These are phyloP conservation scores for Coccinonectria pachysandricola DNA, from an alignment of 2,329 filamentous ascomycete genomes.

Conservation along the genomic window DNA sequence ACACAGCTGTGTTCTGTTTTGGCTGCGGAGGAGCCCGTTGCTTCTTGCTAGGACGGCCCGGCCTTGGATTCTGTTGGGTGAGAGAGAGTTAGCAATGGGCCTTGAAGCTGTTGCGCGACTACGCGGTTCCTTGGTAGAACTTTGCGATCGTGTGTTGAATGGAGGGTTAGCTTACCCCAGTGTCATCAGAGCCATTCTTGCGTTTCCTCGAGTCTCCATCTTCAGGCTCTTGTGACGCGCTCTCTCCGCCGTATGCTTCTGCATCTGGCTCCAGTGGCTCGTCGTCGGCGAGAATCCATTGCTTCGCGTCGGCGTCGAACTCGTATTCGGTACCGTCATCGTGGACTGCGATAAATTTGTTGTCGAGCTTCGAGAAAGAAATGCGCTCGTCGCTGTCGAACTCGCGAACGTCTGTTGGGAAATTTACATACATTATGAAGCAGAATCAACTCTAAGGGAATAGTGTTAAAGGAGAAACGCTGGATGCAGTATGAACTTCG, in stretches of 20 bases:
- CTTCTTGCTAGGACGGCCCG: constrained; percentile 32
- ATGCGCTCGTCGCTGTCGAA: constrained; percentile 75
- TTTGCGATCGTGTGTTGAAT: neutral
- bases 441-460: too few relatives aligned
- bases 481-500: too few relatives aligned
- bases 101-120: too few relatives aligned
- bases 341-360: constrained; percentile 74
- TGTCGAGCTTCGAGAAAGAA: constrained; percentile 74
- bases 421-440: constrained; percentile 31
- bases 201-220: constrained; percentile 28
- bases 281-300: constrained; percentile 62
- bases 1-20: constrained; percentile 78
- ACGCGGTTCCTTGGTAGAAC: too few relatives aligned
- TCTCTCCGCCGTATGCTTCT: constrained; percentile 24
- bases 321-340: constrained; percentile 79
- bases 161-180: constrained; percentile 30
- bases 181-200: constrained; percentile 29
- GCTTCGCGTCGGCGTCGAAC: constrained; percentile 59
- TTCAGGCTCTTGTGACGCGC: constrained; percentile 13
- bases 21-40: constrained; percentile 39
- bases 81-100: too few relatives aligned
- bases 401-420: constrained; percentile 51
- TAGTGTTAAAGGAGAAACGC: too few relatives aligned
- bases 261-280: constrained; percentile 28
- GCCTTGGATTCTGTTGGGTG: constrained; percentile 28